Evolutionary conservation across 352 stramenopile species (phyloP).

Genomic region (Globisporangium iwayamae): DNA sequence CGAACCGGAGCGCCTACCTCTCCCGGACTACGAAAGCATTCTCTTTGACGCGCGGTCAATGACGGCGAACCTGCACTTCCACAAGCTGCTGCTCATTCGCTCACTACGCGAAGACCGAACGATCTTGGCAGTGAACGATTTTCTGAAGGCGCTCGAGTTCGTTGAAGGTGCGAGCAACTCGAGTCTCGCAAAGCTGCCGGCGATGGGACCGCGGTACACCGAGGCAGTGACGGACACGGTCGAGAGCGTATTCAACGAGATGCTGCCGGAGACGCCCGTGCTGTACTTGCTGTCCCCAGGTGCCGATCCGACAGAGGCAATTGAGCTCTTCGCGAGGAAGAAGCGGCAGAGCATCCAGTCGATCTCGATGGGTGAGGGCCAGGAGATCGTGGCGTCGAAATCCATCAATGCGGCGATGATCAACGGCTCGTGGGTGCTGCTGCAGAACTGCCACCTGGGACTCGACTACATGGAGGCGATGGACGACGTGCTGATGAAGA

Average conservation of each 20-base stretch:
- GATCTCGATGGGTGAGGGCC: slow-evolving; percentile 80
- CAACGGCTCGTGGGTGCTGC: slow-evolving; percentile 75
- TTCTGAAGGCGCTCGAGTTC: slow-evolving; percentile 58
- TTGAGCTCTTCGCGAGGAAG: slow-evolving; percentile 65
- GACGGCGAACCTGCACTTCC: slow-evolving; percentile 65
- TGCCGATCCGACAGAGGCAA: slow-evolving; percentile 67
- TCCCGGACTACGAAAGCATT: slow-evolving; percentile 68
- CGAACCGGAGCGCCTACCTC: slow-evolving; percentile 51
- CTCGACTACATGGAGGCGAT: slow-evolving; percentile 65
- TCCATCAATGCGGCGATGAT: slow-evolving; percentile 56
- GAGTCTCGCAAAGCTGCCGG: slow-evolving; percentile 42
- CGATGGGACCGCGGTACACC: slow-evolving; percentile 55
- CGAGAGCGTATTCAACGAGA: slow-evolving; percentile 65
- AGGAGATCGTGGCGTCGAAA: slow-evolving; percentile 54
- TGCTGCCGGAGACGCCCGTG: slow-evolving; percentile 59
- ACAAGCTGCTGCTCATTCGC: slow-evolving; percentile 64
- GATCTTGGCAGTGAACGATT: slow-evolving; percentile 62
- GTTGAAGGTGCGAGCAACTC: slow-evolving; percentile 39
- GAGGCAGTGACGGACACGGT: slow-evolving; percentile 71
- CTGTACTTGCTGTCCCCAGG: slow-evolving; percentile 71
- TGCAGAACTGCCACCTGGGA: slow-evolving; percentile 79
- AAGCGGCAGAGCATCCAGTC: slow-evolving; percentile 62
- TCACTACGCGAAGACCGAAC: slow-evolving; percentile 72
- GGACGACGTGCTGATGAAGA: slow-evolving; percentile 45
- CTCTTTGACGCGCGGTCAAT: slow-evolving; percentile 63